Evolutionary conservation across 1,139 yeast genomes (phyloP), one percentile per base, ranked within the genome.

Genomic region (Nakaseomyces sp.): DNA sequence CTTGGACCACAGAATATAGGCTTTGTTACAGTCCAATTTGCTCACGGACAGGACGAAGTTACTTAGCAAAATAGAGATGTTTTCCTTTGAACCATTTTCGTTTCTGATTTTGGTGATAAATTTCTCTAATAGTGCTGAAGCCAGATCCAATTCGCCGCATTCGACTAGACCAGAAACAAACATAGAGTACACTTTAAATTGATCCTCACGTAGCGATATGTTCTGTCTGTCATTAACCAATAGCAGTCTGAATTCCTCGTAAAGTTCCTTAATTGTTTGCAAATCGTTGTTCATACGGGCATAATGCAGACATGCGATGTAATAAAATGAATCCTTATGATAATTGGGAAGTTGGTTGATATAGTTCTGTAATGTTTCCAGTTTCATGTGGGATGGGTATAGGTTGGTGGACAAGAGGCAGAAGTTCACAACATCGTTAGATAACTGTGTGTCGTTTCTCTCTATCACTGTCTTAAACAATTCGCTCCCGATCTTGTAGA

Each of bases 401-500:
- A 66, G 40, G 47, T 64, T 65, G 61, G 65, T 59, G 2, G 67
- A 65, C 39, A 63, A 44, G 15, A 67, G 47, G 9, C 64, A 55
- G 33, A 58, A 51, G 43, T 65, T 65, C 7, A 65, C 50, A 12
- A 60, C 54, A 7, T 50, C 47, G n/a, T 58, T 50, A 19, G 62
- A 55, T 35, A 63, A 60, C 19, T 58, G 49, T 42, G 42, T 70
- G 57, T 37, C 67, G 35, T 60, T 48, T 25, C 60, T 48, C 44
- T 60, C 59, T 33, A 68, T 62, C 18, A 60, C 53, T 15, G 83
- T 74, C 26, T 78, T 60, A 48, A 79, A 73, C 48, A 82, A 69
- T 52, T 80, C 85, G 44, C 76, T 59, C 0, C 83, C 82, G 46
- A 82, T 74, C 57, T 77, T 76, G 50, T 74, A 72, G 58, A 79